Evolutionary conservation across 805 yeast genomes (phyloP).

Genomic region (Ogataea pignaliae): DNA sequence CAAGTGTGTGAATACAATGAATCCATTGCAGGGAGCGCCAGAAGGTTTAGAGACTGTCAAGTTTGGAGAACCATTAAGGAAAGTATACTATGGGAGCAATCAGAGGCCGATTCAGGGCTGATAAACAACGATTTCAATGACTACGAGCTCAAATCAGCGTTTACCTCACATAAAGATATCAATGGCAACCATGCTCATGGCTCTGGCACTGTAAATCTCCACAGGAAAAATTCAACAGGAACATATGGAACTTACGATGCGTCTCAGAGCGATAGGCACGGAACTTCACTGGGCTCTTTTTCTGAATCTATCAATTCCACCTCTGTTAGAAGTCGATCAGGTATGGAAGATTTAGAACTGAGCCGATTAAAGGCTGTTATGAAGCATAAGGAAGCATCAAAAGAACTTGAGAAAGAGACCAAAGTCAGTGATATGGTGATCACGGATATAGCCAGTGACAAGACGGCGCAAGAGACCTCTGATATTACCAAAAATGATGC

Average conservation of each 20-base stretch:
- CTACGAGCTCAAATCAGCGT: slow-evolving; percentile 3
- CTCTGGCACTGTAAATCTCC: not conserved
- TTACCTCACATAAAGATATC: not conserved
- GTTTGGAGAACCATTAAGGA: slow-evolving; percentile 58
- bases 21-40: slow-evolving; percentile 47
- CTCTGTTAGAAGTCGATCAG: slow-evolving; percentile 6
- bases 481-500: no score
- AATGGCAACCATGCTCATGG: not conserved
- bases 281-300: slow-evolving; percentile 20
- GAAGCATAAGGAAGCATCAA: not conserved
- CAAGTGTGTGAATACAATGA: slow-evolving; percentile 60
- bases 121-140: slow-evolving; percentile 14
- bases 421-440: no score
- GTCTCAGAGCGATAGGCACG: slow-evolving; percentile 17
- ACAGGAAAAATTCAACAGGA: slow-evolving; percentile 11
- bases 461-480: no score
- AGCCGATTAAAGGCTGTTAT: not conserved
- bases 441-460: no score
- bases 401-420: no score
- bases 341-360: not conserved
- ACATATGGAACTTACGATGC: slow-evolving; percentile 18
- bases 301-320: slow-evolving; percentile 16
- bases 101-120: slow-evolving; percentile 5
- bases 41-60: slow-evolving; percentile 51
- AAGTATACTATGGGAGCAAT: slow-evolving; percentile 35